A percentile compares a stretch with the other conserved stretches of the same genome.
Evolutionary conservation across 805 yeast genomes (phyloP).

Genomic region (Saccharomyces mikatae): DNA sequence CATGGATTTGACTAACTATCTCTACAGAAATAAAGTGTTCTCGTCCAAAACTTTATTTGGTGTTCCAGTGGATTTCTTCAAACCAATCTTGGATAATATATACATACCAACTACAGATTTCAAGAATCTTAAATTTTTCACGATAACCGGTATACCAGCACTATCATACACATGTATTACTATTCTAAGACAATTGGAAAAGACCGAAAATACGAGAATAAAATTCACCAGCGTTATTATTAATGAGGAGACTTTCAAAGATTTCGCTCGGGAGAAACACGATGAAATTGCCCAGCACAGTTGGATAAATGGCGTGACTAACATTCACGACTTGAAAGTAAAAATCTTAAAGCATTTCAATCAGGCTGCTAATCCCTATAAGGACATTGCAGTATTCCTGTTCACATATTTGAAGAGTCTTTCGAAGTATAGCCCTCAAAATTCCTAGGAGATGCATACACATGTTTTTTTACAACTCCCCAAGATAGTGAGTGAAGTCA

Average conservation of each 20-base stretch:
- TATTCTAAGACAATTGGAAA: constrained; percentile 9
- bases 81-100: constrained; percentile 8
- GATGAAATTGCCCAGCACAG: neutral
- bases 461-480: neutral
- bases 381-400: constrained; percentile 42
- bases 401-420: constrained; percentile 48
- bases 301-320: constrained; percentile 15
- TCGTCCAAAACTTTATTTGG: constrained; percentile 13
- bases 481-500: neutral
- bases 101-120: constrained; percentile 7
- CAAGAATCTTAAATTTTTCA: constrained; percentile 12
- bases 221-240: constrained; percentile 32
- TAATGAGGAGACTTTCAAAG: constrained; percentile 11
- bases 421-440: constrained; percentile 15
- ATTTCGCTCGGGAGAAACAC: neutral
- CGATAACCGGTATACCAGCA: constrained; percentile 22
- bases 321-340: constrained; percentile 40
- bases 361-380: constrained; percentile 33
- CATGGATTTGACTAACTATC: constrained; percentile 23
- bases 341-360: constrained; percentile 35
- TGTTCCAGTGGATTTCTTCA: constrained; percentile 20
- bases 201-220: neutral
- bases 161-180: constrained; percentile 12
- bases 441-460: neutral
- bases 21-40: constrained; percentile 25